These are phyloP conservation scores for Ceriops zippeliana DNA, from an alignment of 345 rosid species.

Conservation along the genomic window DNA sequence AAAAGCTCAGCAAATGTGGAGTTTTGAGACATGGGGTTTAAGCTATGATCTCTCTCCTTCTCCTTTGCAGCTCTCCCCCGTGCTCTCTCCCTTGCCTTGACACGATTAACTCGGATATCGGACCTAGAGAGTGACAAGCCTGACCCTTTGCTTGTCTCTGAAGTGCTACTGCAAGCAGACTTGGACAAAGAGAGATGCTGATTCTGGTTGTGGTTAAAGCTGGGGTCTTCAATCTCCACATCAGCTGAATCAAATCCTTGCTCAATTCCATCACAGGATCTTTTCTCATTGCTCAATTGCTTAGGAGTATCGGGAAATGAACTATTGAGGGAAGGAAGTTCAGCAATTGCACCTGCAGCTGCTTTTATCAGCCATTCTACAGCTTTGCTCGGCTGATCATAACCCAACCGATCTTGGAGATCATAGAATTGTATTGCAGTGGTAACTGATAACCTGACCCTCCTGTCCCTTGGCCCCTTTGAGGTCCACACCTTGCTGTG, in stretches of 20 bases:
- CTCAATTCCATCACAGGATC: conserved; percentile 35
- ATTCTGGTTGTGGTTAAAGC: conserved; percentile 42
- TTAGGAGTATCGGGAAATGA: conserved; percentile 59
- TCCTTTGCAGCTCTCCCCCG: conserved; percentile 84
- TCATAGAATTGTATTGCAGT: conserved; percentile 96
- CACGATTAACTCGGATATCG: conserved; percentile 55
- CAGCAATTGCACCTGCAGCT: conserved; percentile 70
- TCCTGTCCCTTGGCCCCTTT: conserved; percentile 83
- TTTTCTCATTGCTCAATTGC: conserved; percentile 64
- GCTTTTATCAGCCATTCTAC: conserved; percentile 93
- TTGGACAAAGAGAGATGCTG: conserved; percentile 70
- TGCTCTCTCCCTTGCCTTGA: conserved; percentile 72
- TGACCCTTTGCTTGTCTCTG: conserved; percentile 91
- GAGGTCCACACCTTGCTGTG: conserved; percentile 99
- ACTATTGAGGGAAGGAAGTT: conserved; percentile 74
- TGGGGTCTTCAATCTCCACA: conserved; percentile 47
- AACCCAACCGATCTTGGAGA: conserved; percentile 89
- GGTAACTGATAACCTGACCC: conserved; percentile 82
- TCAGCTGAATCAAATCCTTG: conserved; percentile 56
- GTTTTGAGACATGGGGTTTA: conserved; percentile 45
- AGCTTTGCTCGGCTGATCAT: conserved; percentile 96
- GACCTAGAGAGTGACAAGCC: conserved; percentile 73
- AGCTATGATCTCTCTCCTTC: conserved; percentile 44
- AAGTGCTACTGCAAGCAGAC: conserved; percentile 91
- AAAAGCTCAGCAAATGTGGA: conserved; percentile 86